Conservation (phyloP, 2,329 filamentous ascomycete genomes). For the Coniella lustricola region DNA sequence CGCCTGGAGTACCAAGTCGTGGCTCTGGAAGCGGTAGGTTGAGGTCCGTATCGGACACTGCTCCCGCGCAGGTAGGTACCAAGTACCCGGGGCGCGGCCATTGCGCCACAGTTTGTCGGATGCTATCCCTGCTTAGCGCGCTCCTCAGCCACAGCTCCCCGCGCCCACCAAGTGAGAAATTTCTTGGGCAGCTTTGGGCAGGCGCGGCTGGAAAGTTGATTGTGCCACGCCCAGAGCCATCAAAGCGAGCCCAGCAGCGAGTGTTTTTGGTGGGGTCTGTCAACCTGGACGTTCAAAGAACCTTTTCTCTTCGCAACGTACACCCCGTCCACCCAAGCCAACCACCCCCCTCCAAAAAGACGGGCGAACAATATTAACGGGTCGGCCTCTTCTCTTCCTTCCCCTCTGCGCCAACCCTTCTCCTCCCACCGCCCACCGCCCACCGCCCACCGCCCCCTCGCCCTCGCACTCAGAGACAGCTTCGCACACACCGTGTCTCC, state of each 20-base stretch:
- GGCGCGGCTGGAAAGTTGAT: background rate
- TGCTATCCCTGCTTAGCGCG: constrained; percentile 9
- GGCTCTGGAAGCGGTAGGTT: no score
- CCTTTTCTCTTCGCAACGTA: constrained; percentile 12
- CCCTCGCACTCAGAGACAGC: constrained; percentile 1
- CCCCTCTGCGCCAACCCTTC: constrained; percentile 9
- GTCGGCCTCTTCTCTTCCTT: constrained; percentile 12
- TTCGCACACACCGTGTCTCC: constrained; percentile 5
- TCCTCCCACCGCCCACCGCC: background rate
- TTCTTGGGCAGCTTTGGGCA: constrained; percentile 8
- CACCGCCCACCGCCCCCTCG: no score
- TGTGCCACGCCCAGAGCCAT: background rate
- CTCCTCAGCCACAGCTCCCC: constrained; percentile 11
- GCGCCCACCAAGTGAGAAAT: constrained; percentile 15
- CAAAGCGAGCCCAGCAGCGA: constrained; percentile 4
- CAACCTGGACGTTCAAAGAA: constrained; percentile 8
- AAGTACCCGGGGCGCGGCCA: background rate
- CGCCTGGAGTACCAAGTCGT: no score
- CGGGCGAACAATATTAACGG: constrained; percentile 10
- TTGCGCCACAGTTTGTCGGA: constrained; percentile 8
- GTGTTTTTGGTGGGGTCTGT: constrained; percentile 13
- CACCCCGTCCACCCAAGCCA: background rate
- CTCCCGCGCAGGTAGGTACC: background rate
- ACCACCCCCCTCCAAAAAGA: background rate
- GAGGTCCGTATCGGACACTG: no score